Percentiles rank a stretch among this genome's conserved stretches.
These are phyloP conservation scores for Starmerella gropengiesseri DNA, from an alignment of 805 yeast genomes.

Conservation along the genomic window DNA sequence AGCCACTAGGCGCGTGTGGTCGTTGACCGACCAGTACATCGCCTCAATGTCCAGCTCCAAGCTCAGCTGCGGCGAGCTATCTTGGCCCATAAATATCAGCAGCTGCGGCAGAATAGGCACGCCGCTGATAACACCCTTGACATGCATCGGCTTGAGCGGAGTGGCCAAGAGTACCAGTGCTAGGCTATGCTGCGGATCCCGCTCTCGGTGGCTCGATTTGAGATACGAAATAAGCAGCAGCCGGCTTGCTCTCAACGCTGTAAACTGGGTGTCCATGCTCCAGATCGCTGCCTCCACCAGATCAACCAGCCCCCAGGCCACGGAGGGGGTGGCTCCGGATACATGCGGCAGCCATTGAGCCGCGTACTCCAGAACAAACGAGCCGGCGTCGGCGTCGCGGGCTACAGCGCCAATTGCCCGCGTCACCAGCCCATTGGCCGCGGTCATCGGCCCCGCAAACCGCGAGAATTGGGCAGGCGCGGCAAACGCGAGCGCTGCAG, in stretches of 20 bases:
- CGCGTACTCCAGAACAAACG: not conserved
- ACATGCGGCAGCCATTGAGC: not conserved
- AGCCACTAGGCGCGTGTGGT: not conserved
- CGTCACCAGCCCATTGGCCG: not conserved
- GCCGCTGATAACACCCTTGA: not conserved
- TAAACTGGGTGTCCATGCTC: not conserved
- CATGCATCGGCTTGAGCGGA: not conserved
- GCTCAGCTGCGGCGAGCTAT: not conserved
- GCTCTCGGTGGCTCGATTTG: not conserved
- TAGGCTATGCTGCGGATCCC: not conserved
- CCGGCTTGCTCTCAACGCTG: not conserved
- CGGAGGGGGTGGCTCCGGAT: not conserved
- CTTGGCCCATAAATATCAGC: not conserved
- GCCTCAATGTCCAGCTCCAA: not conserved
- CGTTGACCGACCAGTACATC: not conserved
- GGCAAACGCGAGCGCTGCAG: not conserved
- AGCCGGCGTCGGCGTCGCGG: not conserved
- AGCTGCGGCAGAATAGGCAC: not conserved
- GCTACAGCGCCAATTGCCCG: not conserved
- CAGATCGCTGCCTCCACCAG: not conserved
- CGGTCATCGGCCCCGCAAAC: not conserved
- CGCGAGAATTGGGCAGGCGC: not conserved
- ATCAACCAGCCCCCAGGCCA: slow-evolving; percentile 2
- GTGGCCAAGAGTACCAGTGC: not conserved
- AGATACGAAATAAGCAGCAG: not conserved